Base-by-base conservation (phyloP, 306 rosid species). In the Carpinus fangiana region DNA sequence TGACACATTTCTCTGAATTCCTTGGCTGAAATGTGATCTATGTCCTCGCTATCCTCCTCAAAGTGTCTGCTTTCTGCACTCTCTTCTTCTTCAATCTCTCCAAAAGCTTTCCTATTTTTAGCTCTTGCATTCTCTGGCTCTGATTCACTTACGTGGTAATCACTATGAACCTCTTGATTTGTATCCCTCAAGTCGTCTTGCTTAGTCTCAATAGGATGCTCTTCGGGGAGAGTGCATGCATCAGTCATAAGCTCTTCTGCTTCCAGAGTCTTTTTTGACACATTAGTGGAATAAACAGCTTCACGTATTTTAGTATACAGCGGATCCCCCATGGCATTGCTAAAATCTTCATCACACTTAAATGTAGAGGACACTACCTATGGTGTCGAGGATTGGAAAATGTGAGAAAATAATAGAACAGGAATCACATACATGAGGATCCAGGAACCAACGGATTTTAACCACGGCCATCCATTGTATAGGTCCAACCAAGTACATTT, bases 321-420 rank as follows among this genome's bases (percentile, higher is more conserved):
- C 1, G 89, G 79, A 34, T 86, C 96, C 60, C 74, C 87, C 87
- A 93, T 86, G 43, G 93, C 86, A 74, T 85, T 84, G 72, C 72
- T 86, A 80, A 91, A 81, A 79, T 89, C 97, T 76, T 79, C 78
- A 78, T 93, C 81, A 48, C 77, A 6, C 62, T 82, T 83, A 86
- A 82, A 80, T 77, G 36, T 87, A 50, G 98, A 91, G 76, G 91
- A 75, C 88, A 91, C 97, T 36, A 87, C 96, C 99, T 93, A 79
- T 51, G 73, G 65, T 52, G 59, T 74, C 43, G 72, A 65, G 53
- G 72, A 41, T 67, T 59, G 73, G 28, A 51, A 79, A 56, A 73
- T 34, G 48, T 83, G 80, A 66, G 50, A 70, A 59, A 50, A 75
- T 18, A 17, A 57, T 4, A 50, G 56, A 65, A 78, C 36, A 20